Base-by-base conservation (phyloP, 805 yeast genomes). In the Yamadazyma takamatsuzukensis region DNA sequence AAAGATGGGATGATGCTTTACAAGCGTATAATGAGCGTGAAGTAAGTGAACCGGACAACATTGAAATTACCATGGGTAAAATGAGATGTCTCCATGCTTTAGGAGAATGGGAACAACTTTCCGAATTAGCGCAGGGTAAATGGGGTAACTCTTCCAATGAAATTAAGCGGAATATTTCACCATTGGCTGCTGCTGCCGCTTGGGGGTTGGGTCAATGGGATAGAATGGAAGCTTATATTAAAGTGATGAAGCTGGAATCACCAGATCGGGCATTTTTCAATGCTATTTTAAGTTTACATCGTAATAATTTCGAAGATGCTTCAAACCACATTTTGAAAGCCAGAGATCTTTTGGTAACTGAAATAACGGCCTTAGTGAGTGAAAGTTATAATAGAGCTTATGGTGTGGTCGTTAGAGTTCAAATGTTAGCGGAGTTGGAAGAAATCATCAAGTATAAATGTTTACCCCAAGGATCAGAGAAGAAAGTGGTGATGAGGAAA, bases 131-230 rank as follows among this genome's bases (percentile, higher is more conserved):
- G 0, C 81, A 79, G 45, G 80, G 78, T 26, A 87, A 85, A 51
- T 93, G 99, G 99, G 68, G 64, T 13, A 65, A 70, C 18, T 74
- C 95, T 0, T 68, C 85, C 1, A 70, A 79, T 18, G 95, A 87
- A 12, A 76, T 78, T 24, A 75, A 80, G 45, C 69, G 96, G 35
- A 76, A 81, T 5, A 88, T 93, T 46, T 98, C 98, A 2, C 97
- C 98, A 1, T 64, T 94, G 33, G 98, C 97, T 0, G 98, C 98
- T 0, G 97, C 97, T 2, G 97, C 98, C 1, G 87, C 97, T 1
- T 93, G 98, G 98, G 97, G 97, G 11, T 66, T 94, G 25, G 90
- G 90, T 2, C 93, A 86, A 51, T 94, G 98, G 98, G 96, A 88
- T 44, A 72, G 85, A 48, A 89, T 94, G 88, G 97, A 86, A 49